Conservation (phyloP, 352 stramenopile genomes). For the Pythium apleroticum region DNA sequence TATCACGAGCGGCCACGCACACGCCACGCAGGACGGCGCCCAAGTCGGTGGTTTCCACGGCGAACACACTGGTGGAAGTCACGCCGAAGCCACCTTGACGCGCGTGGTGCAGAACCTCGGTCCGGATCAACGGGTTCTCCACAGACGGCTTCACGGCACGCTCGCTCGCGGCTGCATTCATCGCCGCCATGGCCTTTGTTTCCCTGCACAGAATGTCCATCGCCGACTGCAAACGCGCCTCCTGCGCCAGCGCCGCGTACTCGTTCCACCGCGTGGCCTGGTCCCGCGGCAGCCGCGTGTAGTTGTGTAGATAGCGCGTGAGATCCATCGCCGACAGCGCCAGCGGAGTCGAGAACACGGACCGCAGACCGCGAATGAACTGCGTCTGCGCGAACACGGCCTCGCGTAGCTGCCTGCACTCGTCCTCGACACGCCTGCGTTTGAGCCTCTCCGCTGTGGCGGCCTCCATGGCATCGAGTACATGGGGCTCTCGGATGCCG, state of each 20-base stretch:
- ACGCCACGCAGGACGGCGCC: constrained; percentile 17
- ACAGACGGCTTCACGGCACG: background rate
- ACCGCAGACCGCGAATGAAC: constrained; percentile 4
- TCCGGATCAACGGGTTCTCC: background rate
- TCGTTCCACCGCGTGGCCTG: background rate
- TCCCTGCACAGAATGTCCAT: constrained; percentile 14
- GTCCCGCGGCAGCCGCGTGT: constrained; percentile 12
- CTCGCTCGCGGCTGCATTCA: background rate
- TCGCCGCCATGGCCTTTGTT: background rate
- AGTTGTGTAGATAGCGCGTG: constrained; percentile 8
- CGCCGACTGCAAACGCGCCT: background rate
- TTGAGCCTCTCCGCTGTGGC: constrained; percentile 12
- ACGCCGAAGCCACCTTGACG: constrained; percentile 2
- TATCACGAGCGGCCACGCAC: constrained; percentile 27
- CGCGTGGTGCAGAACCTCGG: background rate
- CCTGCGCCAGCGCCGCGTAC: background rate
- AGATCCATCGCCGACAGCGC: background rate
- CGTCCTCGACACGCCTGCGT: constrained; percentile 9
- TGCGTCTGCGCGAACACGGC: constrained; percentile 1
- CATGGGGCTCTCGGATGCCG: background rate
- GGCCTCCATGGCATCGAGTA: background rate
- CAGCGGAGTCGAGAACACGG: constrained; percentile 2
- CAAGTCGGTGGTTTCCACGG: constrained; percentile 36
- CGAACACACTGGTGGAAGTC: constrained; percentile 32
- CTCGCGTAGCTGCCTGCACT: constrained; percentile 9